These are phyloP conservation scores for Aureobasidium leucospermi DNA, from an alignment of 2,329 filamentous ascomycete genomes.

Conservation along the genomic window DNA sequence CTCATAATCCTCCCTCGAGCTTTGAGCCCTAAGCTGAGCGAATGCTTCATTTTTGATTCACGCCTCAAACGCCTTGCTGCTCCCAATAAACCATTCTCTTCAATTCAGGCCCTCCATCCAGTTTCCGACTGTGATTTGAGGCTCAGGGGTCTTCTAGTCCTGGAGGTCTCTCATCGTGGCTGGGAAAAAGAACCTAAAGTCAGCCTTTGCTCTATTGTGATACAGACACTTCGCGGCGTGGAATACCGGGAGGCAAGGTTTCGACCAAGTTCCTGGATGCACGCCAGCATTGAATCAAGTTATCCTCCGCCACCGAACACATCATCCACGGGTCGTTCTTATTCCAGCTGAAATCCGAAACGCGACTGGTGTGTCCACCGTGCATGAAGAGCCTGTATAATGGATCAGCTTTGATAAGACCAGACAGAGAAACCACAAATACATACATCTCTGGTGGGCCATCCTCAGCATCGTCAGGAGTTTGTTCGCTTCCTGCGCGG, in stretches of 20 bases:
- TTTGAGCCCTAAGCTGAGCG: neutral
- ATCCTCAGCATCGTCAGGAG: conserved; percentile 89
- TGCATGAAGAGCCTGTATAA: conserved; percentile 82
- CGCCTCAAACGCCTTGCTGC: conserved; percentile 8
- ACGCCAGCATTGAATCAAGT: conserved; percentile 78
- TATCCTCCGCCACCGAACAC: conserved; percentile 92
- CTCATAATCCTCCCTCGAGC: too few relatives aligned
- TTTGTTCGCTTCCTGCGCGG: conserved; percentile 86
- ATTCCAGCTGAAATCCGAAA: conserved; percentile 98
- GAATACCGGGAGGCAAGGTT: conserved; percentile 25
- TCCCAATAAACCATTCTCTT: neutral
- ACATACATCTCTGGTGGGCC: conserved; percentile 86
- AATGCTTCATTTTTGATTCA: neutral
- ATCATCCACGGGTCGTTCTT: conserved; percentile 94
- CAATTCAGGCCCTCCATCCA: neutral
- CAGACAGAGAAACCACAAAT: neutral
- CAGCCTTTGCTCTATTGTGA: neutral
- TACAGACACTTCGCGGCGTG: conserved; percentile 24
- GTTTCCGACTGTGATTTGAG: neutral
- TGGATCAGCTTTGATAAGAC: conserved; percentile 20
- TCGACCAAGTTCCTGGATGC: conserved; percentile 30
- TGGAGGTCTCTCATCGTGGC: conserved; percentile 10
- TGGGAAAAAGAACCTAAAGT: neutral
- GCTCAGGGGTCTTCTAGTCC: conserved; percentile 4
- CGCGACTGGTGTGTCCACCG: conserved; percentile 91